phyloP scores from a whole-genome alignment of 2,329 filamentous ascomycete genomes.

The Macrophomina phaseolina region DNA sequence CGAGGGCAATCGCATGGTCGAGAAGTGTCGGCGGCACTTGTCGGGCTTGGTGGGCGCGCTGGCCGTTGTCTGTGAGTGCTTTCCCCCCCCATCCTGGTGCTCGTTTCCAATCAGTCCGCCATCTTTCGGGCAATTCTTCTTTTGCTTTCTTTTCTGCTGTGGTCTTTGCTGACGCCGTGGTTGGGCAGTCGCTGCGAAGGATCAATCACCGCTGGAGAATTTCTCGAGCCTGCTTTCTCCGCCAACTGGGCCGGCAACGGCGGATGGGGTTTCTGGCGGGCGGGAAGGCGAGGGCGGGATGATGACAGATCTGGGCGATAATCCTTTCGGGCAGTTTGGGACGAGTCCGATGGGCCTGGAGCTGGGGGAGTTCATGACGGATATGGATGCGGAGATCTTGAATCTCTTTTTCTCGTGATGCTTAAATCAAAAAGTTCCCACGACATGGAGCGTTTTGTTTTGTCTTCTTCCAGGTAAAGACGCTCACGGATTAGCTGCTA shows the following conservation, averaged over 20 bases:
- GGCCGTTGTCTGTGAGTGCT: background rate
- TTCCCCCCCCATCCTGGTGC: background rate
- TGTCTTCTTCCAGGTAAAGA: too few relatives aligned
- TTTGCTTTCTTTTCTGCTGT: background rate
- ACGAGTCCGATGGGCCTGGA: slow-evolving; percentile 41
- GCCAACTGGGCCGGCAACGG: background rate
- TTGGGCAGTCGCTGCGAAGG: background rate
- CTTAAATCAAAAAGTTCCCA: too few relatives aligned
- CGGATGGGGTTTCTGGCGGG: too few relatives aligned
- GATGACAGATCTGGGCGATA: background rate
- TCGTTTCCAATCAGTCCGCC: background rate
- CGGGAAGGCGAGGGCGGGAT: background rate
- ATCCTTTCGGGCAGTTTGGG: background rate
- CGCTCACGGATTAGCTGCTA: too few relatives aligned
- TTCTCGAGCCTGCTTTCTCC: background rate
- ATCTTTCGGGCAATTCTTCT: background rate
- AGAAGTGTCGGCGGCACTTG: slow-evolving; percentile 39
- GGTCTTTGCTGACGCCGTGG: background rate
- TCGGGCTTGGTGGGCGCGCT: slow-evolving; percentile 31
- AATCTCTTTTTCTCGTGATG: slow-evolving; percentile 1
- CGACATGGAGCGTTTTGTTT: too few relatives aligned
- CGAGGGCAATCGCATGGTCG: slow-evolving; percentile 38
- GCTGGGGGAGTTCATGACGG: slow-evolving; percentile 46
- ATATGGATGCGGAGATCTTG: slow-evolving; percentile 37
- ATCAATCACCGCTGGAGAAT: background rate